phyloP scores from a whole-genome alignment of 441 rosid genomes.

The Pelargonium myrrhifolium region DNA sequence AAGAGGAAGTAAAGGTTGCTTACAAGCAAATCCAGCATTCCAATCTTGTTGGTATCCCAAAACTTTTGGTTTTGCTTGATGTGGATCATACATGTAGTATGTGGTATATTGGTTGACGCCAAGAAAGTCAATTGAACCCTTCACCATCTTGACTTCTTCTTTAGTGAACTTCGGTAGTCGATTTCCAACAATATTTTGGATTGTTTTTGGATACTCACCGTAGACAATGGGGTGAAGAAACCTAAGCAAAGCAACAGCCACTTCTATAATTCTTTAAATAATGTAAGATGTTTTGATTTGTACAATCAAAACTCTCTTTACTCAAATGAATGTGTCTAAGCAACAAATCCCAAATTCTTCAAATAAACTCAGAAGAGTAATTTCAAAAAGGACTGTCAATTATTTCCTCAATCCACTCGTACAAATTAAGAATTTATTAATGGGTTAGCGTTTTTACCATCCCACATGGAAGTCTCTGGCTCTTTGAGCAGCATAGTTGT shows the following conservation, averaged over 20 bases:
- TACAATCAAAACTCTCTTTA: too few species aligned
- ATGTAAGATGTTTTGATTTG: too few species aligned
- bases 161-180: constrained; percentile 73
- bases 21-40: constrained; percentile 74
- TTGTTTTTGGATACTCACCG: constrained; percentile 82
- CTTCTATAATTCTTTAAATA: not conserved
- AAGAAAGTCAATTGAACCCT: constrained; percentile 81
- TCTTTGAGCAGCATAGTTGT: constrained; percentile 82
- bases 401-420: too few species aligned
- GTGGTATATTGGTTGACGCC: constrained; percentile 91
- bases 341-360: too few species aligned
- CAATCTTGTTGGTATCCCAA: constrained; percentile 84
- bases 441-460: constrained; percentile 41
- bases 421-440: not conserved
- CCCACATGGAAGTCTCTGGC: constrained; percentile 94
- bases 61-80: constrained; percentile 34
- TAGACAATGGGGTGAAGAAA: constrained; percentile 86
- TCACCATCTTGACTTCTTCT: constrained; percentile 70
- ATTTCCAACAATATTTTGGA: constrained; percentile 59
- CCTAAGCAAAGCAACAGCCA: constrained; percentile 29
- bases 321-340: too few species aligned
- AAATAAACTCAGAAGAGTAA: too few species aligned
- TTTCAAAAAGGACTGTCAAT: too few species aligned
- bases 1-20: constrained; percentile 14
- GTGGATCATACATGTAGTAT: constrained; percentile 58